A percentile compares a stretch with the other conserved stretches of the same genome.
Evolutionary conservation across 2,329 filamentous ascomycete genomes (phyloP).

Genomic region (Didymella lethalis): DNA sequence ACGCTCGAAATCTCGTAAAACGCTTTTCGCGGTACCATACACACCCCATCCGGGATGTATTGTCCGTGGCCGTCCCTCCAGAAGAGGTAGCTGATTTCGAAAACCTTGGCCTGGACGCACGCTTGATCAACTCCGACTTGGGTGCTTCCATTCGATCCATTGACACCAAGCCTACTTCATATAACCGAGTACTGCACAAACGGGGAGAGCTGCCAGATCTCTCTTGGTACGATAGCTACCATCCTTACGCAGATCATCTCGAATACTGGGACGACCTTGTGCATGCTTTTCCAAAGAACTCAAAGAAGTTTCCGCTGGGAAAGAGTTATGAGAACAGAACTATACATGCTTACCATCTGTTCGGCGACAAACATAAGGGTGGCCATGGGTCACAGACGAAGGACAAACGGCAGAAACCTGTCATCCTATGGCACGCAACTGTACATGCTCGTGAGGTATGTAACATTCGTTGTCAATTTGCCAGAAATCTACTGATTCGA

Average conservation of each 20-base stretch:
- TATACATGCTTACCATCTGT: slow-evolving; percentile 41
- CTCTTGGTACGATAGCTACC: slow-evolving; percentile 49
- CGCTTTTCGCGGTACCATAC: slow-evolving; percentile 32
- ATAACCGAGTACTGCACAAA: slow-evolving; percentile 26
- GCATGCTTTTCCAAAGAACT: slow-evolving; percentile 37
- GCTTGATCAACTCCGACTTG: slow-evolving; percentile 56
- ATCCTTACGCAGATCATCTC: slow-evolving; percentile 42
- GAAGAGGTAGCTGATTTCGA: slow-evolving; percentile 51
- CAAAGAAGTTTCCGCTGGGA: slow-evolving; percentile 39
- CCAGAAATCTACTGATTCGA: background rate
- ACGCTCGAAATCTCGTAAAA: slow-evolving; percentile 24
- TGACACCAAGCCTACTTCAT: slow-evolving; percentile 22
- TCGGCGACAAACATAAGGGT: slow-evolving; percentile 34
- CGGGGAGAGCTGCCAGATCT: slow-evolving; percentile 51
- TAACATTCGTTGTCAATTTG: slow-evolving; percentile 15
- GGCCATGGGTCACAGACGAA: slow-evolving; percentile 13
- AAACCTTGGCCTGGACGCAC: slow-evolving; percentile 45
- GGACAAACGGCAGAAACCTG: slow-evolving; percentile 33
- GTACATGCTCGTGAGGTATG: slow-evolving; percentile 52
- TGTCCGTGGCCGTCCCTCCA: slow-evolving; percentile 51
- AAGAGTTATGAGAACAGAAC: slow-evolving; percentile 43
- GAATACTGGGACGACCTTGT: slow-evolving; percentile 44
- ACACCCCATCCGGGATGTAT: slow-evolving; percentile 30
- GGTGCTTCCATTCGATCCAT: slow-evolving; percentile 52
- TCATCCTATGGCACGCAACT: slow-evolving; percentile 46